These are phyloP conservation scores for Cyclotella choctawhatcheeana DNA, from an alignment of 108 stramenopile species.

Conservation along the genomic window DNA sequence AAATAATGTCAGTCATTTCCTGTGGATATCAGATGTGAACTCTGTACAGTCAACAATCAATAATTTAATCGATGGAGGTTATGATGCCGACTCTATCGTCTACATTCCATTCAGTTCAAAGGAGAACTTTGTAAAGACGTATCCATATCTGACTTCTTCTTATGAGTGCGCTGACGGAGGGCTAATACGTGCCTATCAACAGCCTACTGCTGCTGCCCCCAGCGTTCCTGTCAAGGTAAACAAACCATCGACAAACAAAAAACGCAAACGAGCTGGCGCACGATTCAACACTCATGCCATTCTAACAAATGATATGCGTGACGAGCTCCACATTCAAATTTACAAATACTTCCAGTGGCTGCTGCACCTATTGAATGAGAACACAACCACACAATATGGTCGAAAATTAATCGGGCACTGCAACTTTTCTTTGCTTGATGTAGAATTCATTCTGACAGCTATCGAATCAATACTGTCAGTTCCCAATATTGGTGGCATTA, in stretches of 20 bases:
- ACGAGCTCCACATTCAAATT: slow-evolving; percentile 14
- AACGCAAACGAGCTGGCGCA: slow-evolving; percentile 2
- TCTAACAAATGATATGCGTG: slow-evolving; percentile 4
- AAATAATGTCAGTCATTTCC: background rate
- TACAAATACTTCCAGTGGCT: slow-evolving; percentile 10
- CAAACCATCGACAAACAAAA: background rate
- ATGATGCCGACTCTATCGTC: background rate
- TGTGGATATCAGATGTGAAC: background rate
- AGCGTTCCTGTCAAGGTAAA: background rate
- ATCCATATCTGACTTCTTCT: slow-evolving; percentile 5
- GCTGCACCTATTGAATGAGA: background rate
- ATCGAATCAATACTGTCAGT: background rate
- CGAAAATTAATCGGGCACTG: background rate
- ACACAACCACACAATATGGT: background rate
- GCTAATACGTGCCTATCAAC: background rate
- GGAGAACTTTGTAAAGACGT: background rate
- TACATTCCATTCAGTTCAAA: slow-evolving; percentile 10
- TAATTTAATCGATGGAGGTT: background rate
- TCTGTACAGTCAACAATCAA: background rate
- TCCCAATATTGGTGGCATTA: background rate
- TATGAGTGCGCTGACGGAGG: background rate
- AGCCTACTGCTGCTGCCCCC: background rate
- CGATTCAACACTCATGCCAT: background rate
- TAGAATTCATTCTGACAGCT: background rate
- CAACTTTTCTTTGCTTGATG: background rate